These are phyloP conservation scores for Candida saitoana DNA, from an alignment of 805 yeast species.

Conservation along the genomic window DNA sequence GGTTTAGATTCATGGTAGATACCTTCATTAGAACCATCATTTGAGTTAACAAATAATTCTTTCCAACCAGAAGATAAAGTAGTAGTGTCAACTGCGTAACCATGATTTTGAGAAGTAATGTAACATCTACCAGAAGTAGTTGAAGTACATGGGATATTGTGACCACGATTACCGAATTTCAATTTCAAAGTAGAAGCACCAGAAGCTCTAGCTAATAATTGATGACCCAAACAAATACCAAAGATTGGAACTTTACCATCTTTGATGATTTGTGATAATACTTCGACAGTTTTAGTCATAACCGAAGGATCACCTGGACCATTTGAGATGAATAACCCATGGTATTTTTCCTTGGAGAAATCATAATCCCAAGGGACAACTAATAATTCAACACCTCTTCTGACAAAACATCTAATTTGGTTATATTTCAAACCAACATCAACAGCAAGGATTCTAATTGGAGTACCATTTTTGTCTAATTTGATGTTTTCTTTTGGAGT, in stretches of 20 bases:
- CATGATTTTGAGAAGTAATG: constrained; percentile 98
- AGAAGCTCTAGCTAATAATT: constrained; percentile 87
- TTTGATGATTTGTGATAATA: constrained; percentile 53
- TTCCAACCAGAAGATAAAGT: constrained; percentile 81
- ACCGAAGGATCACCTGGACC: constrained; percentile 99
- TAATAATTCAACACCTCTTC: constrained; percentile 91
- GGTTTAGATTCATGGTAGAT: constrained; percentile 86
- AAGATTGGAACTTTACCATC: constrained; percentile 81
- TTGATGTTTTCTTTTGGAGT: constrained; percentile 56
- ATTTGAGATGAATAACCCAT: constrained; percentile 92
- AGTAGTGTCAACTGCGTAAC: constrained; percentile 87
- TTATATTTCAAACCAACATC: constrained; percentile 98
- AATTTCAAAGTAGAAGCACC: constrained; percentile 91
- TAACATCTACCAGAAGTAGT: constrained; percentile 91
- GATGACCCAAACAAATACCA: constrained; percentile 99
- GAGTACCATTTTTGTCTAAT: constrained; percentile 66
- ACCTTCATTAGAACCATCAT: constrained; percentile 98
- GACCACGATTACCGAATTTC: constrained; percentile 99
- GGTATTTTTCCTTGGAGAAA: constrained; percentile 74
- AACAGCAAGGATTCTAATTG: constrained; percentile 78
- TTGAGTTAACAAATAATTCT: constrained; percentile 91
- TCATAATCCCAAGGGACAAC: constrained; percentile 97
- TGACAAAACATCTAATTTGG: constrained; percentile 94
- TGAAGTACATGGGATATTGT: constrained; percentile 93
- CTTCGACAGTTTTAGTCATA: constrained; percentile 62